phyloP scores from a whole-genome alignment of 176 grass and related monocot species.

The Musa beccarii region DNA sequence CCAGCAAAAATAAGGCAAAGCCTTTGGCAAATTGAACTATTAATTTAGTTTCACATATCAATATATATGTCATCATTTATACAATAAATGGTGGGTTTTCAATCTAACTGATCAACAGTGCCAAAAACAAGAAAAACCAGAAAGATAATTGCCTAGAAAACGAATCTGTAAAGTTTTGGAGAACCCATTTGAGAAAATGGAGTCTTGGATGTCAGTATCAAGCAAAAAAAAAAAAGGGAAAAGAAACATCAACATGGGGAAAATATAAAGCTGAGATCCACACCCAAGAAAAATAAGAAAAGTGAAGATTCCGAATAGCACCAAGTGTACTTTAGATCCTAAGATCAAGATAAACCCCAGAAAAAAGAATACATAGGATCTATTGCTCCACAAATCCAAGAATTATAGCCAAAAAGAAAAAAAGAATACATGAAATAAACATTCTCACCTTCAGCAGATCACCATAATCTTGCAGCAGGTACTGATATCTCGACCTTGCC shows the following conservation, averaged over 20 bases:
- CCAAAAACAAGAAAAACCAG: no score
- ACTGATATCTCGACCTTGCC: not conserved
- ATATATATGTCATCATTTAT: no score
- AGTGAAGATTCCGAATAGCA: not conserved
- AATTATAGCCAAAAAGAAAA: not conserved
- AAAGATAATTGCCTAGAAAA: no score
- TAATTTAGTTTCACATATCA: no score
- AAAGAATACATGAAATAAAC: not conserved
- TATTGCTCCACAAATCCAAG: not conserved
- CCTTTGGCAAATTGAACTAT: no score
- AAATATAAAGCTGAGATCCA: not conserved
- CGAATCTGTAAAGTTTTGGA: no score
- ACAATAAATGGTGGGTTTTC: no score
- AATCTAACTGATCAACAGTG: no score
- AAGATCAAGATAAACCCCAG: not conserved
- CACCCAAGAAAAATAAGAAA: not conserved
- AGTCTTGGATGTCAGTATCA: no score
- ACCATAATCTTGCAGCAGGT: conserved; percentile 6
- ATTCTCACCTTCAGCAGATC: conserved; percentile 1
- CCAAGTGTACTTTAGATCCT: not conserved
- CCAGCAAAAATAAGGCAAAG: not conserved
- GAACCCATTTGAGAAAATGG: no score
- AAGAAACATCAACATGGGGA: not conserved
- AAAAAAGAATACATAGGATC: not conserved
- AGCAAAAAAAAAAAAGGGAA: not conserved